Evolutionary conservation across 2,329 filamentous ascomycete species (phyloP).

Genomic region (Verticillium isaacii): DNA sequence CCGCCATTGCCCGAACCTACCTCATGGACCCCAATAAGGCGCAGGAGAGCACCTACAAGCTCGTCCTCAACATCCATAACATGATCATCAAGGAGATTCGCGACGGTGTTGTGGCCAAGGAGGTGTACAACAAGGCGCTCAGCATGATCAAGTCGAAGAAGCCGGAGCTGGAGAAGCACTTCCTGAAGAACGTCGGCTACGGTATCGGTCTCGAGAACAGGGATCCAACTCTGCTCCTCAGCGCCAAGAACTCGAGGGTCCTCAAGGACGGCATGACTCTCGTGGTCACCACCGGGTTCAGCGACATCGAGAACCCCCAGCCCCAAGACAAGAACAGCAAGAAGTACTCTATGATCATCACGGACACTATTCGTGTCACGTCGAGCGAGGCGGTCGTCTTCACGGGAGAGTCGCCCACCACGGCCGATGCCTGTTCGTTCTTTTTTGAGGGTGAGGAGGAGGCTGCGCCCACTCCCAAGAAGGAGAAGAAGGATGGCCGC

Average conservation of each 20-base stretch:
- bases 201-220: conserved; percentile 90
- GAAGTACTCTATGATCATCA: conserved; percentile 82
- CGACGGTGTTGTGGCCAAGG: conserved; percentile 80
- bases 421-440: conserved; percentile 92
- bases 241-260: conserved; percentile 75
- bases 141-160: conserved; percentile 80
- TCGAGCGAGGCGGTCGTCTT: conserved; percentile 78
- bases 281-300: conserved; percentile 83
- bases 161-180: conserved; percentile 91
- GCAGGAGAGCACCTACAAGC: conserved; percentile 91
- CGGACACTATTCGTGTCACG: conserved; percentile 88
- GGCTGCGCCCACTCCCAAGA: conserved; percentile 79
- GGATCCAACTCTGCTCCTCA: conserved; percentile 78
- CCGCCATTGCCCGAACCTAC: conserved; percentile 87
- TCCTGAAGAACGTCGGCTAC: conserved; percentile 85
- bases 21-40: conserved; percentile 95
- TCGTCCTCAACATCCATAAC: conserved; percentile 79
- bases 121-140: conserved; percentile 86
- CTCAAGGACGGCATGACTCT: conserved; percentile 98
- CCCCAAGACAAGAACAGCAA: conserved; percentile 88
- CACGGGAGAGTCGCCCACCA: conserved; percentile 86
- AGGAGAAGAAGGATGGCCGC: conserved; percentile 78
- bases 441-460: conserved; percentile 98
- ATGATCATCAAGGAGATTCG: conserved; percentile 85
- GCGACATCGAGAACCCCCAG: conserved; percentile 80